These are phyloP conservation scores for Geranium brycei DNA, from an alignment of 345 rosid genomes.

Conservation along the genomic window DNA sequence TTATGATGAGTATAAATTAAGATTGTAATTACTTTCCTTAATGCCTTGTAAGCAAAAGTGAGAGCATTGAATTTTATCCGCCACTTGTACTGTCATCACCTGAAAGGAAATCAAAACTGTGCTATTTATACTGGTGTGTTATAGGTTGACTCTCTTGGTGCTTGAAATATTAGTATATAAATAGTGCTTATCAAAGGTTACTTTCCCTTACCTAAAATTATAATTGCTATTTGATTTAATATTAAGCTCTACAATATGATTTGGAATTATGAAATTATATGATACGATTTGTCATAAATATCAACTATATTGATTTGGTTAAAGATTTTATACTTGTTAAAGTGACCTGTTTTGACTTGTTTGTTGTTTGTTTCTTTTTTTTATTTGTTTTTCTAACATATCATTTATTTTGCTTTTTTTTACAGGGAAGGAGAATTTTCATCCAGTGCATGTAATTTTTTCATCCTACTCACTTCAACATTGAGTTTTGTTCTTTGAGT, in stretches of 20 bases:
- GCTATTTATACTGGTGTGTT: not conserved
- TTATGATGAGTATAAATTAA: no score
- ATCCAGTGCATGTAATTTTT: conserved; percentile 61
- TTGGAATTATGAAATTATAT: no score
- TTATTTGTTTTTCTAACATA: conserved; percentile 2
- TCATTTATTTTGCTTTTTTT: conserved; percentile 1
- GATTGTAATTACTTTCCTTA: not conserved
- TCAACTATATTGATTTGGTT: no score
- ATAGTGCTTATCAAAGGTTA: no score
- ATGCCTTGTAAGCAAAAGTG: not conserved
- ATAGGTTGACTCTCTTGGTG: not conserved
- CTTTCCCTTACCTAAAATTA: no score
- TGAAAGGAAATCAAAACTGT: not conserved
- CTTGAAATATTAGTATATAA: no score
- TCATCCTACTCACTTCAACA: conserved; percentile 9
- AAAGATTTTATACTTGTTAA: no score
- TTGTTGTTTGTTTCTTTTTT: conserved; percentile 9
- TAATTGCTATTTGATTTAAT: no score
- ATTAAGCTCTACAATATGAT: no score
- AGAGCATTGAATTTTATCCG: not conserved
- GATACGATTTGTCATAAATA: no score
- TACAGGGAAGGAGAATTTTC: conserved; percentile 81
- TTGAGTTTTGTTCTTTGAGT: conserved; percentile 1
- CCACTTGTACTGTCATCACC: not conserved
- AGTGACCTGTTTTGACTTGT: no score